Conservation (phyloP, 148 eudicot species). For the Chenopodium album region DNA sequence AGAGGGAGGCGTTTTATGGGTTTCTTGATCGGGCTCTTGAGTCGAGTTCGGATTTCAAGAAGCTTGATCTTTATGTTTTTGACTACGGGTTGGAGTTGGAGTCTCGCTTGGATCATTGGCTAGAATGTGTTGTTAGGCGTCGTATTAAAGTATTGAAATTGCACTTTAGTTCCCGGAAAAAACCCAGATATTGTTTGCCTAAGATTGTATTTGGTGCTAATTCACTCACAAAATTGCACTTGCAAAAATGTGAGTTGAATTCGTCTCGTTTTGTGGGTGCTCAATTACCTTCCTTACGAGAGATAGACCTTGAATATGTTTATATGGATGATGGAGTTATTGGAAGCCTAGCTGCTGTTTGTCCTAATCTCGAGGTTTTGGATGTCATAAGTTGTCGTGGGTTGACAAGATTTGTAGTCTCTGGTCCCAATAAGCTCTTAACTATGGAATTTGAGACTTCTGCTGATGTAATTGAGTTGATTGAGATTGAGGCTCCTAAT, state of each 20-base stretch:
- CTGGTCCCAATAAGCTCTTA: too few species aligned
- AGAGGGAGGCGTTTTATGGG: neutral
- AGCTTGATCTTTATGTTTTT: neutral
- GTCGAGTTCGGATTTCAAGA: constrained; percentile 1
- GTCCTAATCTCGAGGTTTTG: too few species aligned
- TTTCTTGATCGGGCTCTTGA: constrained; percentile 18
- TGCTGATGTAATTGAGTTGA: too few species aligned
- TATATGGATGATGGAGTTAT: too few species aligned
- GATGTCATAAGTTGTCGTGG: too few species aligned
- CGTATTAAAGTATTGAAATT: neutral
- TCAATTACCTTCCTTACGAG: neutral
- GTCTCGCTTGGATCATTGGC: constrained; percentile 12
- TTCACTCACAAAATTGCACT: constrained; percentile 5
- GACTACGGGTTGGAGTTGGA: constrained; percentile 2
- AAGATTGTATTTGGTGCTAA: constrained; percentile 5
- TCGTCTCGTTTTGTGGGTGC: neutral
- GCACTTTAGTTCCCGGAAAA: neutral
- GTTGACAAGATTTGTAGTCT: too few species aligned
- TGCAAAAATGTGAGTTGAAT: constrained; percentile 11
- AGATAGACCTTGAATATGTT: too few species aligned
- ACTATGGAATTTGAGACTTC: too few species aligned
- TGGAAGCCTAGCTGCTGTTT: too few species aligned
- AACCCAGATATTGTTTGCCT: constrained; percentile 14
- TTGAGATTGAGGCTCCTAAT: too few species aligned
- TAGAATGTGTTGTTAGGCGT: constrained; percentile 5